Conservation (phyloP, 768 basidiomycete genomes). For the Amanita subjunquillea region DNA sequence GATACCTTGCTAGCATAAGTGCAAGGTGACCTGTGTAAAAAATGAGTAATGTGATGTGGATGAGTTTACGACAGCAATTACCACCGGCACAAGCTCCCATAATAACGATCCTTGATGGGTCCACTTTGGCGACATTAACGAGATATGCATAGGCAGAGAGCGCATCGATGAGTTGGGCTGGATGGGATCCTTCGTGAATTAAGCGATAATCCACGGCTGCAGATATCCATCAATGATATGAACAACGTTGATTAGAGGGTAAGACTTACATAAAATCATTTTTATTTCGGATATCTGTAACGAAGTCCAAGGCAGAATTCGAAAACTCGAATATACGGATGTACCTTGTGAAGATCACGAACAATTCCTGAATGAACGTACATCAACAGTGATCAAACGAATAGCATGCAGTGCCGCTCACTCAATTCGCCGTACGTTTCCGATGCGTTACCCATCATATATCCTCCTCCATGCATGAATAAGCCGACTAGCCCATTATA, state of each 20-base stretch:
- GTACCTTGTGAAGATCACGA: conserved; percentile 5
- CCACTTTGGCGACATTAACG: too few relatives aligned
- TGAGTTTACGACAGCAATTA: background rate
- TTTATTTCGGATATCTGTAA: conserved; percentile 9
- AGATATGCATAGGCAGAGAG: too few relatives aligned
- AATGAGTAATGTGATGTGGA: background rate
- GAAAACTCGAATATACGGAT: background rate
- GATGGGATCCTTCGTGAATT: too few relatives aligned
- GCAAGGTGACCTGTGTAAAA: background rate
- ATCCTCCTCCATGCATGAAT: conserved; percentile 17
- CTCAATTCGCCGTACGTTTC: conserved; percentile 13
- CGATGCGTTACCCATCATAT: conserved; percentile 17
- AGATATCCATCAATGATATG: too few relatives aligned
- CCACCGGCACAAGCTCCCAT: conserved; percentile 47
- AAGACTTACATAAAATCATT: conserved; percentile 14
- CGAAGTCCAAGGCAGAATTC: background rate
- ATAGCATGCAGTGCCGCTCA: background rate
- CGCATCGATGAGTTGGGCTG: too few relatives aligned
- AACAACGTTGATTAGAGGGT: background rate
- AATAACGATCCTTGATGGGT: conserved; percentile 26
- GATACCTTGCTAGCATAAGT: conserved; percentile 7
- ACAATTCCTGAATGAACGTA: conserved; percentile 5
- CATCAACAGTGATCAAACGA: background rate
- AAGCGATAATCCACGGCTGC: too few relatives aligned
- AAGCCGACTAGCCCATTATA: conserved; percentile 12